Percentiles rank a stretch among this genome's conserved stretches.
phyloP scores from a whole-genome alignment of 2,329 filamentous ascomycete species.

The Colletotrichum melonis region DNA sequence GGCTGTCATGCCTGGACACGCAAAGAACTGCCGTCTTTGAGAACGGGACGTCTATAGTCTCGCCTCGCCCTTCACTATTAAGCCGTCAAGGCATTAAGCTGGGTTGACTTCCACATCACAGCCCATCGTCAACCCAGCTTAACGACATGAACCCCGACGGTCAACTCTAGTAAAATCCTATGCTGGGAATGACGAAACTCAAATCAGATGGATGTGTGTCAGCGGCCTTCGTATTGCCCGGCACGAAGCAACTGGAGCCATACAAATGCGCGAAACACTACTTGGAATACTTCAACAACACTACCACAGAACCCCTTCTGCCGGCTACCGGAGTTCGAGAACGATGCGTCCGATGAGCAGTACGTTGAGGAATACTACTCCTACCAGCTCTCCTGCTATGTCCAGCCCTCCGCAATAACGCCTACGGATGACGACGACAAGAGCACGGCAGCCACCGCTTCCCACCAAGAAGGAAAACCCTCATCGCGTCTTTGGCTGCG shows the following conservation, averaged over 20 bases:
- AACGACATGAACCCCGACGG: neutral
- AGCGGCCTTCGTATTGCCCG: neutral
- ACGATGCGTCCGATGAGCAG: neutral
- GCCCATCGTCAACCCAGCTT: neutral
- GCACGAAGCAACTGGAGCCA: neutral
- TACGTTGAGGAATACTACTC: neutral
- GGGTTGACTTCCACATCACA: neutral
- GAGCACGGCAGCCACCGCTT: too few species aligned
- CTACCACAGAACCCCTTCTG: constrained; percentile 24
- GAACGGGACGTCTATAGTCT: neutral
- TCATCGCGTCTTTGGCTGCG: neutral
- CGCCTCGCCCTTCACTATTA: neutral
- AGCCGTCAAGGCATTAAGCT: constrained; percentile 8
- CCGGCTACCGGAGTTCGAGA: neutral
- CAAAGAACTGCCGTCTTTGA: neutral
- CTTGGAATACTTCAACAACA: neutral
- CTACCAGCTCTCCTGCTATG: constrained; percentile 24
- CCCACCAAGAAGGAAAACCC: neutral
- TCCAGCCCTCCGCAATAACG: neutral
- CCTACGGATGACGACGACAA: neutral
- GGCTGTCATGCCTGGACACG: neutral
- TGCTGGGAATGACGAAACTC: neutral
- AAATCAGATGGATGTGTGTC: constrained; percentile 2
- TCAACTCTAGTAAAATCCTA: neutral
- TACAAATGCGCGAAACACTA: neutral